Evolutionary conservation across 768 basidiomycete genomes (phyloP).

Genomic region (Phlebiopsis flavidoalba): DNA sequence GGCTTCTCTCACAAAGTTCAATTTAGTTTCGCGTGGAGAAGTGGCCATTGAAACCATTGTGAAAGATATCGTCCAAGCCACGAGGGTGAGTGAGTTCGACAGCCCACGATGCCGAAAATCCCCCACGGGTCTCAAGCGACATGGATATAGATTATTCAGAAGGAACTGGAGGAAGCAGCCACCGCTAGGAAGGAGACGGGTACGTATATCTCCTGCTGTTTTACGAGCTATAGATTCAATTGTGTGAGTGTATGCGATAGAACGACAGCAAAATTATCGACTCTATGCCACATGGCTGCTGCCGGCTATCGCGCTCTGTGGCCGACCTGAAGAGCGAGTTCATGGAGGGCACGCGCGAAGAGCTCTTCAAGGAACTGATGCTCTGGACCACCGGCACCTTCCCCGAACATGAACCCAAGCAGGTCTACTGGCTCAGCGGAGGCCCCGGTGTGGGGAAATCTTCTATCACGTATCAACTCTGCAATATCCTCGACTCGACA

Average conservation of each 20-base stretch:
- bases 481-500: not conserved
- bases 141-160: not conserved
- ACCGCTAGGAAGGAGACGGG: not conserved
- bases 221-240: no score
- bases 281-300: not conserved
- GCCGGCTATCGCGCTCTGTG: not conserved
- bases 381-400: not conserved
- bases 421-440: conserved; percentile 2
- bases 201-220: no score
- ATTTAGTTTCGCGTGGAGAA: not conserved
- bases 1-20: not conserved
- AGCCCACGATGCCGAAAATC: not conserved
- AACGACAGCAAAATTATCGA: not conserved
- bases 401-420: no score
- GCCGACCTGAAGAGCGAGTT: not conserved
- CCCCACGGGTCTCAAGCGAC: not conserved
- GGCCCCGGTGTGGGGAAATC: conserved; percentile 1
- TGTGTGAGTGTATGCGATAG: not conserved
- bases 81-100: not conserved
- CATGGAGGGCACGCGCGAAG: not conserved
- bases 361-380: not conserved
- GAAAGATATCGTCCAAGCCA: not conserved
- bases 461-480: not conserved
- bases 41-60: not conserved
- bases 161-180: not conserved